Evolutionary conservation across 441 rosid species (phyloP).

Genomic region (Adansonia grandidieri): DNA sequence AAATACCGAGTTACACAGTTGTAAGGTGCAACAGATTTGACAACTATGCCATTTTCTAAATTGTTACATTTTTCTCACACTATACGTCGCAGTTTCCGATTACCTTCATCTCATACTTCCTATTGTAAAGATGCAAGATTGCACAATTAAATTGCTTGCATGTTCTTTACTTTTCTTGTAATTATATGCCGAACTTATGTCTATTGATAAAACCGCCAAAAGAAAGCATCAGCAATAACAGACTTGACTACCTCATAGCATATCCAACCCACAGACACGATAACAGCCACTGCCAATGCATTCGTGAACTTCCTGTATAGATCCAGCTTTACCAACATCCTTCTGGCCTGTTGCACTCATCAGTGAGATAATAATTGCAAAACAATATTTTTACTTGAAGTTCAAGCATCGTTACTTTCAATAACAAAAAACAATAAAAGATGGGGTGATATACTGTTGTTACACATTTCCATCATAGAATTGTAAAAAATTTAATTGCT

Average conservation of each 20-base stretch:
- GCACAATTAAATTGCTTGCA: background rate
- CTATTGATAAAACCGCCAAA: background rate
- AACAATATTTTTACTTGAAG: background rate
- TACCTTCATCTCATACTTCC: background rate
- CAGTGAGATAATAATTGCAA: conserved; percentile 19
- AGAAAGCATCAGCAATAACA: background rate
- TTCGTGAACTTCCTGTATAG: conserved; percentile 93
- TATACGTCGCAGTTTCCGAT: background rate
- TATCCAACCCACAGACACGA: conserved; percentile 94
- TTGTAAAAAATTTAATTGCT: background rate
- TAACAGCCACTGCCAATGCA: conserved; percentile 86
- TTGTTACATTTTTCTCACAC: conserved; percentile 7
- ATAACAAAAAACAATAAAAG: background rate
- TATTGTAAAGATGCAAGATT: background rate
- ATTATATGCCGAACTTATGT: background rate
- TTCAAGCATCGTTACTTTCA: background rate
- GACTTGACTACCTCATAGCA: conserved; percentile 83
- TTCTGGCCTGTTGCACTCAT: conserved; percentile 59
- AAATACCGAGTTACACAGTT: conserved; percentile 17
- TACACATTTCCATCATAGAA: background rate
- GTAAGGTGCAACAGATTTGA: background rate
- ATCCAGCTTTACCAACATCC: conserved; percentile 86
- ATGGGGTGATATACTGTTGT: background rate
- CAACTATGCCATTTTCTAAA: conserved; percentile 7
- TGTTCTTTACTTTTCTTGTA: background rate